A percentile compares a stretch with the other conserved stretches of the same genome.
phyloP scores from a whole-genome alignment of 2,329 filamentous ascomycete species.

The Colletotrichum lupini region DNA sequence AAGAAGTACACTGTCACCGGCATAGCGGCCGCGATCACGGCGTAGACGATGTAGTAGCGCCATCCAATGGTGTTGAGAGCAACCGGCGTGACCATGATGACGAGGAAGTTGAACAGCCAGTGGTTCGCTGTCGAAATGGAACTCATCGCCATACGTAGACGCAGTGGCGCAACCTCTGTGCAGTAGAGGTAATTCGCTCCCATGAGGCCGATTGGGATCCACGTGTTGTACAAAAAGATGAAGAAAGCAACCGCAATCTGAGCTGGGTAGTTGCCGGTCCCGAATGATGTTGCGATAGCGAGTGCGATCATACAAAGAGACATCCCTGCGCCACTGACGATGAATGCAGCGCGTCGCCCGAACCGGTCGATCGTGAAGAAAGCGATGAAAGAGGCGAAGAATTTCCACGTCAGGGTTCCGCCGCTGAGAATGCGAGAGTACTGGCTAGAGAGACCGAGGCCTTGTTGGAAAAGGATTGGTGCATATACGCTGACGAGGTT shows the following conservation, averaged over 20 bases:
- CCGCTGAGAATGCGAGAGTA: conserved; percentile 53
- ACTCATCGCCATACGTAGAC: conserved; percentile 63
- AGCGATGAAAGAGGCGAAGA: conserved; percentile 60
- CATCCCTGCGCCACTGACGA: conserved; percentile 64
- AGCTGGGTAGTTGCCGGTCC: conserved; percentile 55
- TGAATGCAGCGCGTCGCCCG: conserved; percentile 61
- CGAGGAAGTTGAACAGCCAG: conserved; percentile 61
- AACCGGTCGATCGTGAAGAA: conserved; percentile 63
- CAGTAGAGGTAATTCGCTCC: conserved; percentile 71
- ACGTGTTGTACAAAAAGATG: conserved; percentile 69
- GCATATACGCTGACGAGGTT: conserved; percentile 61
- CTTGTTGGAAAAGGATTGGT: conserved; percentile 51
- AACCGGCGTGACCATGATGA: conserved; percentile 56
- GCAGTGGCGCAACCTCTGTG: conserved; percentile 65
- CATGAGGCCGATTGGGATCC: conserved; percentile 68
- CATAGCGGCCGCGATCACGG: conserved; percentile 56
- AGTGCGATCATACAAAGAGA: conserved; percentile 64
- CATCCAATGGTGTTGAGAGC: conserved; percentile 62
- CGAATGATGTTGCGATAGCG: conserved; percentile 61
- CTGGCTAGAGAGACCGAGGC: conserved; percentile 50
- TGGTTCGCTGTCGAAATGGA: conserved; percentile 66
- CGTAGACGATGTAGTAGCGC: conserved; percentile 62
- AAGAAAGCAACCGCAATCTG: conserved; percentile 65
- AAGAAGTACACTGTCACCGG: conserved; percentile 55
- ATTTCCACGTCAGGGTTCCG: conserved; percentile 66